These are phyloP conservation scores for Lactifluus hygrophoroides DNA, from an alignment of 768 basidiomycete species.

Conservation along the genomic window DNA sequence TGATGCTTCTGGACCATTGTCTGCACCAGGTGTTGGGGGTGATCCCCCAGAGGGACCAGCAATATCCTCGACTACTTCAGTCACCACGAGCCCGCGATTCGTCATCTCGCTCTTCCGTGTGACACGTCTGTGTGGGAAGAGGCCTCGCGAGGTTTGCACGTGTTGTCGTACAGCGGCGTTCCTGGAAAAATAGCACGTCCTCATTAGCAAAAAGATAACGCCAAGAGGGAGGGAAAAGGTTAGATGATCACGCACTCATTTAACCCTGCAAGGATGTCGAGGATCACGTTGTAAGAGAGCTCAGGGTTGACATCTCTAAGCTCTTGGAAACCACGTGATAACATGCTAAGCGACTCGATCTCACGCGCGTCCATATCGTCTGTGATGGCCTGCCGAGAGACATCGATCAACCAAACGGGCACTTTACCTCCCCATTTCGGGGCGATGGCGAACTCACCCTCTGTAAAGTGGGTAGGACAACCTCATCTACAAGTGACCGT, in stretches of 20 bases:
- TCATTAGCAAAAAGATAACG: slow-evolving; percentile 9
- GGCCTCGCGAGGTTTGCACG: slow-evolving; percentile 66
- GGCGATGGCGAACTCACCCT: slow-evolving; percentile 44
- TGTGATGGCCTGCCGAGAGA: slow-evolving; percentile 44
- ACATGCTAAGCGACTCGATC: slow-evolving; percentile 82
- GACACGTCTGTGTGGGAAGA: slow-evolving; percentile 78
- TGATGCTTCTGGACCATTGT: slow-evolving; percentile 20
- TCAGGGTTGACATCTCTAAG: slow-evolving; percentile 76
- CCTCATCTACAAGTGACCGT: slow-evolving; percentile 64
- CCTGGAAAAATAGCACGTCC: slow-evolving; percentile 31
- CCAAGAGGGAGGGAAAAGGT: not conserved
- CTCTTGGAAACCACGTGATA: slow-evolving; percentile 83
- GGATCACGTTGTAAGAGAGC: slow-evolving; percentile 78
- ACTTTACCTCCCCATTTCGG: slow-evolving; percentile 37
- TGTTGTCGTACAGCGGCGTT: slow-evolving; percentile 73
- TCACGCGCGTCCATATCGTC: slow-evolving; percentile 86
- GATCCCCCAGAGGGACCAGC: not conserved
- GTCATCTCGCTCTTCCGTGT: slow-evolving; percentile 82
- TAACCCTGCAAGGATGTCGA: slow-evolving; percentile 84
- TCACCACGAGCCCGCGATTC: slow-evolving; percentile 71
- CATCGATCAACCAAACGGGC: not conserved
- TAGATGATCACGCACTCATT: slow-evolving; percentile 62
- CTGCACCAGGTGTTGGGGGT: slow-evolving; percentile 35
- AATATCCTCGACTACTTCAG: slow-evolving; percentile 65
- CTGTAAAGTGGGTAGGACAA: slow-evolving; percentile 71